Percentiles rank a stretch among this genome's conserved stretches.
Conservation (phyloP, 1,284 basidiomycete genomes). For the Lignosus rhinocerotis region DNA sequence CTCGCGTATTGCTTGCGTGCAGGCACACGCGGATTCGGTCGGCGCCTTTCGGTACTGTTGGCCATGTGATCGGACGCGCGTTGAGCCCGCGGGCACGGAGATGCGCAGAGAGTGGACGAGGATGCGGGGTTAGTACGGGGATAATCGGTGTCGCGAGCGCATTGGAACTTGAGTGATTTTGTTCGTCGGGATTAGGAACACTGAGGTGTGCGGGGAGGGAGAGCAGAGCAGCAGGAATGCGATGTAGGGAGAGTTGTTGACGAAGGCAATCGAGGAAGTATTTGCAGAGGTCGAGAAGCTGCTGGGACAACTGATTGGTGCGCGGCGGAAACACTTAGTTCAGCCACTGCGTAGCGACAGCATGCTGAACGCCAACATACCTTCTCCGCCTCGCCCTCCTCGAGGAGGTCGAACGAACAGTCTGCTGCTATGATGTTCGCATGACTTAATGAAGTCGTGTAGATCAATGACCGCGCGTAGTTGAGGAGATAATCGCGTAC, state of each 20-base stretch:
- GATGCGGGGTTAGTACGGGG: constrained; percentile 77
- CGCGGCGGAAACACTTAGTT: constrained; percentile 19
- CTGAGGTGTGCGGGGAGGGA: constrained; percentile 43
- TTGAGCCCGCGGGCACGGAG: constrained; percentile 64
- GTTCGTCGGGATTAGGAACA: constrained; percentile 3
- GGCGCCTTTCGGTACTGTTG: constrained; percentile 81
- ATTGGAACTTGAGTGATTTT: constrained; percentile 14
- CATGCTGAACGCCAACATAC: constrained; percentile 33
- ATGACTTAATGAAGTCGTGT: constrained; percentile 81
- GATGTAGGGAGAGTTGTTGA: constrained; percentile 31
- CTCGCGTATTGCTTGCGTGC: constrained; percentile 70
- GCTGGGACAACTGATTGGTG: constrained; percentile 40
- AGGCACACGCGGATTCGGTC: constrained; percentile 86
- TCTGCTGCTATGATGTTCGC: constrained; percentile 75
- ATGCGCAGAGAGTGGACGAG: constrained; percentile 69
- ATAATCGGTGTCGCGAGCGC: constrained; percentile 69
- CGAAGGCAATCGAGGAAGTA: constrained; percentile 42
- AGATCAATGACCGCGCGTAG: constrained; percentile 90
- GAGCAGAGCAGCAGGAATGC: constrained; percentile 44
- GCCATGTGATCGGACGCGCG: constrained; percentile 80
- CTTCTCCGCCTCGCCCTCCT: constrained; percentile 62
- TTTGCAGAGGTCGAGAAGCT: constrained; percentile 40
- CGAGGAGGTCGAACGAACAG: constrained; percentile 78
- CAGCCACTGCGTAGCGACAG: constrained; percentile 5
- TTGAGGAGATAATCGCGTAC: constrained; percentile 88